Conservation (phyloP, 2,329 filamentous ascomycete species). For the Penicillium sp. region DNA sequence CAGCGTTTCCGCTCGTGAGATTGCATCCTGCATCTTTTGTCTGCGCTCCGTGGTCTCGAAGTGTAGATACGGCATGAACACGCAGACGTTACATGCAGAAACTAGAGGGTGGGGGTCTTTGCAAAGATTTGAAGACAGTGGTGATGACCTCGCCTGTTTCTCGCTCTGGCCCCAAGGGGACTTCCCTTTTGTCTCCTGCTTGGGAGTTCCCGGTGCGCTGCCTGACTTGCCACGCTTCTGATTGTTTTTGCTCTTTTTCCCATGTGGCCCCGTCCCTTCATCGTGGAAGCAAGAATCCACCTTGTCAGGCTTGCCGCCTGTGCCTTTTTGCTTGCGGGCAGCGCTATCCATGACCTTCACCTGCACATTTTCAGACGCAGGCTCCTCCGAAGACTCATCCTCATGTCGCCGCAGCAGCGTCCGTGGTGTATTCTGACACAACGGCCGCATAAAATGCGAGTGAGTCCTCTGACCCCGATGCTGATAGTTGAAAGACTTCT, state of each 20-base stretch:
- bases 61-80: conserved; percentile 64
- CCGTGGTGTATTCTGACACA: conserved; percentile 53
- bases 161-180: conserved; percentile 35
- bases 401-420: conserved; percentile 26
- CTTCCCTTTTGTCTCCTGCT: conserved; percentile 29
- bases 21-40: conserved; percentile 57
- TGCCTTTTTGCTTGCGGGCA: conserved; percentile 29
- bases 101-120: conserved; percentile 24
- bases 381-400: conserved; percentile 12
- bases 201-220: conserved; percentile 24
- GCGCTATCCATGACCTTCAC: conserved; percentile 9
- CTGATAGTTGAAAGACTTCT: conserved; percentile 61
- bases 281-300: conserved; percentile 27
- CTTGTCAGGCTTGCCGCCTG: conserved; percentile 27
- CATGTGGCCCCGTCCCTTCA: conserved; percentile 21
- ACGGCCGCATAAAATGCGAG: conserved; percentile 61
- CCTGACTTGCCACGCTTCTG: conserved; percentile 29
- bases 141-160: conserved; percentile 18
- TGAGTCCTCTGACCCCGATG: conserved; percentile 59
- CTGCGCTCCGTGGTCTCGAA: conserved; percentile 59
- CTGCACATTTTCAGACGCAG: conserved; percentile 13
- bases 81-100: conserved; percentile 29
- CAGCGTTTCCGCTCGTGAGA: conserved; percentile 37
- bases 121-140: conserved; percentile 37
- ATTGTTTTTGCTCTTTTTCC: conserved; percentile 30